A percentile compares a stretch with the other conserved stretches of the same genome.
These are phyloP conservation scores for Corymbia calophylla DNA, from an alignment of 441 rosid species.

Conservation along the genomic window DNA sequence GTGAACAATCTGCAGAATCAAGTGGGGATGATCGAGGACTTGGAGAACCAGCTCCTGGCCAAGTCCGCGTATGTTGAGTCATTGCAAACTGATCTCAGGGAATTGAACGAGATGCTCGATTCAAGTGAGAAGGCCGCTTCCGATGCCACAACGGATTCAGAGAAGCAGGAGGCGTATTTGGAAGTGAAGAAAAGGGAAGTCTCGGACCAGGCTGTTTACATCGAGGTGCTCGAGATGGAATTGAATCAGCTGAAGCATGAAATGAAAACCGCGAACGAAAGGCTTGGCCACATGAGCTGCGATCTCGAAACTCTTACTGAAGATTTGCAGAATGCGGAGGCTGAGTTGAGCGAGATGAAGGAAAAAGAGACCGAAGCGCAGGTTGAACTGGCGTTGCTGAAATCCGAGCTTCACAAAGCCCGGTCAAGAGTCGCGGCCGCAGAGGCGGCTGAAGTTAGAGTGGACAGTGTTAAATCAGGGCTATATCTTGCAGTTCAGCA, in stretches of 20 bases:
- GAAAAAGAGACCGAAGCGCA: slow-evolving; percentile 28
- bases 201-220: slow-evolving; percentile 17
- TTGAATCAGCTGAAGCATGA: slow-evolving; percentile 14
- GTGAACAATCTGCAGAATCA: slow-evolving; percentile 13
- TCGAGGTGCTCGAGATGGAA: slow-evolving; percentile 20
- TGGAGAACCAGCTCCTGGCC: slow-evolving; percentile 21
- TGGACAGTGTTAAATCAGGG: slow-evolving; percentile 17
- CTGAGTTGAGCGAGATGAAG: slow-evolving; percentile 14
- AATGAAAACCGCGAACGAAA: slow-evolving; percentile 17
- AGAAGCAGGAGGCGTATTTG: slow-evolving; percentile 14
- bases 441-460: slow-evolving; percentile 30
- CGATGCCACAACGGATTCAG: slow-evolving; percentile 3
- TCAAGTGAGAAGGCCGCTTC: slow-evolving; percentile 20
- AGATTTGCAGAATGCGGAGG: slow-evolving; percentile 11
- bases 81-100: slow-evolving; percentile 13
- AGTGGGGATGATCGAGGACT: slow-evolving; percentile 12
- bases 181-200: slow-evolving; percentile 19
- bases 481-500: slow-evolving; percentile 27
- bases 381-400: slow-evolving; percentile 26
- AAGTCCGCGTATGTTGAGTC: slow-evolving; percentile 14
- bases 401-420: slow-evolving; percentile 24
- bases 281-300: slow-evolving; percentile 1
- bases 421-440: slow-evolving; percentile 22
- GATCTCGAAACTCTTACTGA: slow-evolving; percentile 13
- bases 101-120: slow-evolving; percentile 9